Base-by-base conservation (phyloP, 2,329 filamentous ascomycete species). In the Chrysoporthe cubensis region DNA sequence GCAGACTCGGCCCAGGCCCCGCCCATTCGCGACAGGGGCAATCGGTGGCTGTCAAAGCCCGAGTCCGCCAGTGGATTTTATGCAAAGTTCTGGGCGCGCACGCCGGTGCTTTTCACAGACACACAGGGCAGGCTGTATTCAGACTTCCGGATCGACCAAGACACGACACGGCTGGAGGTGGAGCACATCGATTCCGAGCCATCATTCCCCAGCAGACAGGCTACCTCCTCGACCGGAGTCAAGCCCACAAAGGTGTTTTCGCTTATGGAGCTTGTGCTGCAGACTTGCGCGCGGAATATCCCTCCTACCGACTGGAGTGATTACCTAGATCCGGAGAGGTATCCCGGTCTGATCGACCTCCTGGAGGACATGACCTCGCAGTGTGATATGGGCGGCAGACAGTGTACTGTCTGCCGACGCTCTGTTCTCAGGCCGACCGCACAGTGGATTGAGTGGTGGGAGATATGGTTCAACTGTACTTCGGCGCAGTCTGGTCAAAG, bases 401-500 rank as follows among this genome's bases (percentile, higher is more conserved):
- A 73, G 2, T 90, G 88, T 72, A 84, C 85, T 1, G 77, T 81
- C 0, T 90, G 88, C 72, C 72, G 76, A 34, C 81, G 82, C 40
- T 73, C 75, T 9, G 81, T 85, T 4, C 77, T 88, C 7, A 78
- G 85, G 32, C 84, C 88, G 2, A 76, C 82, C 3, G 79, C 84
- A 0, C 82, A 88, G 72, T 90, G 88, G 88, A 77, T 90, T 8
- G 88, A 90, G 73, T 90, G 88, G 85, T 87, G 85, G 75, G 80
- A 84, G 67, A 72, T 83, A 43, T 71, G 72, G 40, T 50, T 21
- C 59, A 6, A 48, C 59, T 34, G 43, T 11, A 8, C 16, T n/a
- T 46, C 40, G 18, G 7, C 5, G 26, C 14, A 34, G 21, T 1
- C 13, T 34, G 16, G 40, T 7, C 59, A 8, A 58, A 3, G 16